phyloP scores from a whole-genome alignment of 805 yeast species.

The Cyberlindnera misumaiensis region DNA sequence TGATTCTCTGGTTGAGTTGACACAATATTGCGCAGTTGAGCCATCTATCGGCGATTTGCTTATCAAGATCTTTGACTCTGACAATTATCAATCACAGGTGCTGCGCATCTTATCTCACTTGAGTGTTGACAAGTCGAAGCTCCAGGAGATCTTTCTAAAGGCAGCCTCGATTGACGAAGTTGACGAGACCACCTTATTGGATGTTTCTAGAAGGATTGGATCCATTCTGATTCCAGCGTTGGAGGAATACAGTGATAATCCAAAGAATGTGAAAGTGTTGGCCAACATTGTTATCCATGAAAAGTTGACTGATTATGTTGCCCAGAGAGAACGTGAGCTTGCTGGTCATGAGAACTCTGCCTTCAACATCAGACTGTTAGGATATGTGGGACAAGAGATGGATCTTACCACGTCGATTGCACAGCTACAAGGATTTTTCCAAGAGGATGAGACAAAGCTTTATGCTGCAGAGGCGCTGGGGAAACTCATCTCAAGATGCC shows the following conservation, averaged over 20 bases:
- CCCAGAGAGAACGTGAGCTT: conserved; percentile 16
- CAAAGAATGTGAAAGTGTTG: conserved; percentile 19
- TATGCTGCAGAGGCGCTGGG: conserved; percentile 52
- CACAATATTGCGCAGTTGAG: conserved; percentile 15
- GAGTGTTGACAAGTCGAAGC: conserved; percentile 11
- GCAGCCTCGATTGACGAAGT: conserved; percentile 20
- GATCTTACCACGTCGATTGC: conserved; percentile 29
- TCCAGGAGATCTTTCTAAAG: conserved; percentile 15
- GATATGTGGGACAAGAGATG: conserved; percentile 37
- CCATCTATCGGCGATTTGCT: conserved; percentile 16
- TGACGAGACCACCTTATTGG: conserved; percentile 22
- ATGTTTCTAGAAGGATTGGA: conserved; percentile 21
- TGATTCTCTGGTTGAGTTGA: conserved; percentile 18
- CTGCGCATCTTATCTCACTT: conserved; percentile 19
- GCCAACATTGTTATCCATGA: conserved; percentile 21
- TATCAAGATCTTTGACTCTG: conserved; percentile 11
- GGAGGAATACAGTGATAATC: conserved; percentile 13
- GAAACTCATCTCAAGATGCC: conserved; percentile 35
- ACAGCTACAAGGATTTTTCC: conserved; percentile 30
- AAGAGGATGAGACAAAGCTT: conserved; percentile 31
- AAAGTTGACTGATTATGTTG: conserved; percentile 17
- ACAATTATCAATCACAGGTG: conserved; percentile 17
- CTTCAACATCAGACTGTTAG: conserved; percentile 40
- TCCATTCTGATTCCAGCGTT: conserved; percentile 20
- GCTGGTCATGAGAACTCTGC: conserved; percentile 16